Base-by-base conservation (phyloP, 768 basidiomycete genomes). In the Podaxis sp. region DNA sequence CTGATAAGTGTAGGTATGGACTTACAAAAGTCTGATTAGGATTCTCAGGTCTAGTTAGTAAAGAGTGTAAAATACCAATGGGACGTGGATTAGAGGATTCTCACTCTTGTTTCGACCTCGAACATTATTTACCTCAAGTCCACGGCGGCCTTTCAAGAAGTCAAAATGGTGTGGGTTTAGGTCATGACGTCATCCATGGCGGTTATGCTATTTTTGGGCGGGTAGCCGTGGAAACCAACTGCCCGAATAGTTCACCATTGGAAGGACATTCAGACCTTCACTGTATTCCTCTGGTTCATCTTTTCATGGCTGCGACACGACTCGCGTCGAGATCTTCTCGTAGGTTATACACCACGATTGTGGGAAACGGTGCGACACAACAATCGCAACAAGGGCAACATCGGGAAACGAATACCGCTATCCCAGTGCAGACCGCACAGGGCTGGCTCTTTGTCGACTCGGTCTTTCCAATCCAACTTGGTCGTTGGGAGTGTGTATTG, bases 361-460 rank as follows among this genome's bases (percentile, higher is more conserved):
- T 15, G 19, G 11, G 22, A 51, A 51, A 26, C 24, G 22, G 22
- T 28, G 1, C 6, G 33, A 9, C 4, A 33, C 49, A 24, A 17
- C 57, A 26, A 17, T 38, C 48, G 22, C 19, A 13, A 38, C 36
- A 49, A 33, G 33, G 33, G 33, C 33, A 33, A 26, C 13, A 4
- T 26, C 22, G 38, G 13, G 42, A 57, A 24, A 11, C 56, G 9
- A 9, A 17, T 13, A 46, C 56, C 22, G 11, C 52, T 11, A 12
- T 52, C 4, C 36, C 33, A 5, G 40, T 24, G 15, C 33, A 54
- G 57, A 36, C 44, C 12, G 26, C 54, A 24, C 61, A 87, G 59
- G 86, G 77, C 2, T 89, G 86, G 82, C 72, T 93, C 28, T 94
- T 87, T 69, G 76, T 93, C 51, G 89, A 92, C 68, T 89, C 89